phyloP scores from a whole-genome alignment of 176 grass and related monocot species.

The Tillandsia fasciculata region DNA sequence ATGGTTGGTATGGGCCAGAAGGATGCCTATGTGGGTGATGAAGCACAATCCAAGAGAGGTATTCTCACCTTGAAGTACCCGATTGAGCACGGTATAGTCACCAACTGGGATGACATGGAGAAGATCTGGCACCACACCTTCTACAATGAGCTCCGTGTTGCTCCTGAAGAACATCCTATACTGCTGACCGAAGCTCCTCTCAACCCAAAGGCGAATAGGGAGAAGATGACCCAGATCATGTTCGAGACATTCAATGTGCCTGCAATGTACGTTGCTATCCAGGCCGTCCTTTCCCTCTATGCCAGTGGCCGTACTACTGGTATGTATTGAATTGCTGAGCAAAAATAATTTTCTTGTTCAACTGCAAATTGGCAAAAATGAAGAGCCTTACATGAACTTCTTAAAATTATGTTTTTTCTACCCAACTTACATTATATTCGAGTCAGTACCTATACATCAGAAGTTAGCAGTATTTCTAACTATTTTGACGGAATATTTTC shows the following conservation, averaged over 20 bases:
- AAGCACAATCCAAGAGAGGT: conserved; percentile 9
- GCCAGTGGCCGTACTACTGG: conserved; percentile 9
- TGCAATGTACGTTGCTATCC: conserved; percentile 8
- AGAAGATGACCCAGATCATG: conserved; percentile 14
- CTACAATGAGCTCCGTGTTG: conserved; percentile 12
- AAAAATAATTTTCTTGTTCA: not conserved
- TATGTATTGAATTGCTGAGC: not conserved
- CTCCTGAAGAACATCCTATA: conserved; percentile 5
- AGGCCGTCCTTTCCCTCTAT: conserved; percentile 6
- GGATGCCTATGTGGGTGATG: conserved; percentile 11
- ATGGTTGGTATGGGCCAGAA: conserved; percentile 12
- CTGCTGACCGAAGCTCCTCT: conserved; percentile 9
- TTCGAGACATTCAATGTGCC: conserved; percentile 9
- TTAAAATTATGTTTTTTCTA: not conserved
- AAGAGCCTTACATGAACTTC: not conserved
- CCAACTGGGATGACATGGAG: conserved; percentile 11
- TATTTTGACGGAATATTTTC: too few species aligned
- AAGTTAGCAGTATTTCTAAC: too few species aligned
- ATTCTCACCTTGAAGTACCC: conserved; percentile 10
- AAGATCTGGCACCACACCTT: conserved; percentile 12
- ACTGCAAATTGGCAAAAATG: too few species aligned
- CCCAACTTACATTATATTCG: not conserved
- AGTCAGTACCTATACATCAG: too few species aligned
- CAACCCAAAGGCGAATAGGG: conserved; percentile 10
- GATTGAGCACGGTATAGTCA: conserved; percentile 9